Percentiles rank a stretch among this genome's conserved stretches.
Conservation (phyloP, 148 eudicot species). For the Rhododendron vialii region DNA sequence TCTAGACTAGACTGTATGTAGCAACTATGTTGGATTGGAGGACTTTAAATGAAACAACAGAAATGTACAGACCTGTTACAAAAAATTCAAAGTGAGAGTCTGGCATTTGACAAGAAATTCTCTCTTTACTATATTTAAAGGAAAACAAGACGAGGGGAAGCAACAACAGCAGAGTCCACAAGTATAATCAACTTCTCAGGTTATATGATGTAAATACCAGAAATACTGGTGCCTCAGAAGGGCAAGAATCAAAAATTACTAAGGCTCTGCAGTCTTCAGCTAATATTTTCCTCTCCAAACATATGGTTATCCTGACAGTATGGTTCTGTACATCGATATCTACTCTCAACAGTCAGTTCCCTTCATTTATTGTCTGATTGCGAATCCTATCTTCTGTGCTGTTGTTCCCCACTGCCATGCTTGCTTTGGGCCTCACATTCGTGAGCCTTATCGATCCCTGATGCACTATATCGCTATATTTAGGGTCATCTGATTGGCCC, state of each 20-base stretch:
- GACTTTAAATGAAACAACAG: no score
- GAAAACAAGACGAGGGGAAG: background rate
- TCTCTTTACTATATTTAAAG: background rate
- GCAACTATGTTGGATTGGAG: no score
- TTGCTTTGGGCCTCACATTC: conserved; percentile 5
- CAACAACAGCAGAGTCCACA: background rate
- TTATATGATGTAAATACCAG: background rate
- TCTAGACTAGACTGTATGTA: background rate
- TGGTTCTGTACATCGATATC: background rate
- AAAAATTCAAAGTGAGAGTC: background rate
- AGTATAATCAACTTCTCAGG: background rate
- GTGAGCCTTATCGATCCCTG: conserved; percentile 59
- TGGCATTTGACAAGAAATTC: background rate
- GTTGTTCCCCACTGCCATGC: conserved; percentile 49
- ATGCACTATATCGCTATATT: conserved; percentile 45
- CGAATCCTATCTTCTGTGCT: conserved; percentile 18
- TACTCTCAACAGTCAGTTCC: background rate
- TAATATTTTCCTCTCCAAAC: background rate
- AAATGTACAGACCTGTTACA: no score
- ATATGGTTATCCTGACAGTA: background rate
- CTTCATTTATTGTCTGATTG: background rate
- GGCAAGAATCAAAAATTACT: conserved; percentile 6
- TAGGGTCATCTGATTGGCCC: conserved; percentile 65
- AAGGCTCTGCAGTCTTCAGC: background rate
- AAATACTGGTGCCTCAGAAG: background rate